A percentile compares a stretch with the other conserved stretches of the same genome.
These are phyloP conservation scores for Brettanomyces nanus DNA, from an alignment of 805 yeast genomes.

Conservation along the genomic window DNA sequence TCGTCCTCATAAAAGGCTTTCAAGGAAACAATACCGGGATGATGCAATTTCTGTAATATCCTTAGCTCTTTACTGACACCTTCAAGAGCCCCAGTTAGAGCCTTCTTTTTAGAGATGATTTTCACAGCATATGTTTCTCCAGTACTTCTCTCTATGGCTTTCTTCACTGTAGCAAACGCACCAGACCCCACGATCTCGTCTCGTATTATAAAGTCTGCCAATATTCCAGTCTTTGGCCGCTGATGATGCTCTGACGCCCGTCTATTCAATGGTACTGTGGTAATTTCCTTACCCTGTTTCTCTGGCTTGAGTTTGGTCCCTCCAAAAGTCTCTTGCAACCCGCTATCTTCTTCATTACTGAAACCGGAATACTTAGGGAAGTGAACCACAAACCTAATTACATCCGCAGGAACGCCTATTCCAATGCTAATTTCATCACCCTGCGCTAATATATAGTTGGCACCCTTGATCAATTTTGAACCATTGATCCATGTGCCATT, in stretches of 20 bases:
- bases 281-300: conserved; percentile 3
- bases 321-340: not conserved
- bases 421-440: conserved; percentile 95
- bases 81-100: conserved; percentile 63
- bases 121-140: conserved; percentile 89
- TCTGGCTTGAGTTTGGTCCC: not conserved
- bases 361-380: conserved; percentile 29
- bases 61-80: conserved; percentile 85
- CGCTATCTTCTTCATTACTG: conserved; percentile 23
- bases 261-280: not conserved
- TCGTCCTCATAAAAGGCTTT: conserved; percentile 81
- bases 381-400: conserved; percentile 42
- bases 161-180: conserved; percentile 95
- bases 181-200: conserved; percentile 93
- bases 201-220: conserved; percentile 56
- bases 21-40: conserved; percentile 76
- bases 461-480: conserved; percentile 60
- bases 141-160: conserved; percentile 76
- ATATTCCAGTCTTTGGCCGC: conserved; percentile 17
- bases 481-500: conserved; percentile 90
- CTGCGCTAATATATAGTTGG: conserved; percentile 73
- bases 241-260: not conserved
- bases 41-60: conserved; percentile 68
- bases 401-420: conserved; percentile 70
- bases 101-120: conserved; percentile 74